Percentiles rank a stretch among this genome's conserved stretches.
phyloP scores from a whole-genome alignment of 2,329 filamentous ascomycete species.

The Scleromitrula shiraiana region DNA sequence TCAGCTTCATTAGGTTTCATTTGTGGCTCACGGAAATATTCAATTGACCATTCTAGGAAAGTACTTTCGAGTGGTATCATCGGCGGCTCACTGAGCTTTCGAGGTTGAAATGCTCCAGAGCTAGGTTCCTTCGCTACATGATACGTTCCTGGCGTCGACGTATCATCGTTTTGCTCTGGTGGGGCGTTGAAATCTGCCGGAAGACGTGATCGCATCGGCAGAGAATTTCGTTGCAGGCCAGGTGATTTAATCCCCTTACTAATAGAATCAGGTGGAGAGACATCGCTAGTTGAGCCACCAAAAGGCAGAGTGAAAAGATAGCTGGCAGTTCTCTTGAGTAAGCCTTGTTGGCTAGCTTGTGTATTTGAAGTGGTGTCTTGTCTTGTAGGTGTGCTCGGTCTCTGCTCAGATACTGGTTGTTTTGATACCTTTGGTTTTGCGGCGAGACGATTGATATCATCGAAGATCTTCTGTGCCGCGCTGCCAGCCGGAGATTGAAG shows the following conservation, averaged over 20 bases:
- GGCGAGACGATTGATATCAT: slow-evolving; percentile 56
- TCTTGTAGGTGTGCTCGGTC: slow-evolving; percentile 27
- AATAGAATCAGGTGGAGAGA: slow-evolving; percentile 18
- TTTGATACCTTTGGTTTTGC: slow-evolving; percentile 37
- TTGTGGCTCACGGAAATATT: slow-evolving; percentile 96
- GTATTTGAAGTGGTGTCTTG: slow-evolving; percentile 28
- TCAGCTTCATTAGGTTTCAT: slow-evolving; percentile 96
- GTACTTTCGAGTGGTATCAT: slow-evolving; percentile 69
- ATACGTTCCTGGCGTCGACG: slow-evolving; percentile 60
- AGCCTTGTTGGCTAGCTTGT: slow-evolving; percentile 46
- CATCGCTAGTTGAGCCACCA: slow-evolving; percentile 29
- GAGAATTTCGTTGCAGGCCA: slow-evolving; percentile 19
- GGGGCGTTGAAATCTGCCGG: slow-evolving; percentile 53
- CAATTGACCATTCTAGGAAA: slow-evolving; percentile 92
- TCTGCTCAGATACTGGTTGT: slow-evolving; percentile 19
- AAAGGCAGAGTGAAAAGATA: slow-evolving; percentile 51
- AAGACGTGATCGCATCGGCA: slow-evolving; percentile 35
- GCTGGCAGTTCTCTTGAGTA: slow-evolving; percentile 57
- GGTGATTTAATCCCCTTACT: slow-evolving; percentile 23
- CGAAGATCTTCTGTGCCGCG: slow-evolving; percentile 63
- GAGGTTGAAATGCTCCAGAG: slow-evolving; percentile 65
- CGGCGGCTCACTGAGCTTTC: slow-evolving; percentile 50
- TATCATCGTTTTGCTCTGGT: slow-evolving; percentile 67
- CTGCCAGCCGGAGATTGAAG: slow-evolving; percentile 68
- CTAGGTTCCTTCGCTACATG: slow-evolving; percentile 68